These are phyloP conservation scores for Oropetium thomaeum DNA, from an alignment of 176 grass and related monocot genomes.

Conservation along the genomic window DNA sequence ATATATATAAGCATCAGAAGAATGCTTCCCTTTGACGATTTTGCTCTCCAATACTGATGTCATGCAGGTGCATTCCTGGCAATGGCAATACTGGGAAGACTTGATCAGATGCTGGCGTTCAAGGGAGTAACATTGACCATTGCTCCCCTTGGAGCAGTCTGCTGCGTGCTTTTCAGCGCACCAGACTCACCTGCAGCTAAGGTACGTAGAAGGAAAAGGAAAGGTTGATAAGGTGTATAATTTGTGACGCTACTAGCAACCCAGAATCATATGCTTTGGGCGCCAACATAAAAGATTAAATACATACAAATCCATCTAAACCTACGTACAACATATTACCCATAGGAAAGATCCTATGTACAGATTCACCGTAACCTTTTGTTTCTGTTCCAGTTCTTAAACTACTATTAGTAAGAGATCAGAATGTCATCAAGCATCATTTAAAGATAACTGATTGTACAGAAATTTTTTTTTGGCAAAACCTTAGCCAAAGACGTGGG, in stretches of 20 bases:
- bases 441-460: background rate
- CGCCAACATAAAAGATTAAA: background rate
- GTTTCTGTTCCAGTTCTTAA: background rate
- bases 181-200: constrained; percentile 66
- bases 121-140: constrained; percentile 70
- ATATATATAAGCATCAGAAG: background rate
- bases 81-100: constrained; percentile 74
- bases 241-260: background rate
- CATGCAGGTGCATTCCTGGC: constrained; percentile 77
- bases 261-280: background rate
- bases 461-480: too few species aligned
- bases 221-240: background rate
- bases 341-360: background rate
- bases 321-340: too few species aligned
- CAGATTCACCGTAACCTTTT: background rate
- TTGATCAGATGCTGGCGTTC: constrained; percentile 74
- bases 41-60: background rate
- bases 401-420: background rate
- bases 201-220: constrained; percentile 1
- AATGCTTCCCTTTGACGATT: background rate
- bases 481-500: too few species aligned
- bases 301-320: too few species aligned
- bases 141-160: constrained; percentile 89
- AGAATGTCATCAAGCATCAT: background rate
- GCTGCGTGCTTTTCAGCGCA: constrained; percentile 66